Base-by-base conservation (phyloP, 1,139 yeast species). In the Blastobotrys proliferans region DNA sequence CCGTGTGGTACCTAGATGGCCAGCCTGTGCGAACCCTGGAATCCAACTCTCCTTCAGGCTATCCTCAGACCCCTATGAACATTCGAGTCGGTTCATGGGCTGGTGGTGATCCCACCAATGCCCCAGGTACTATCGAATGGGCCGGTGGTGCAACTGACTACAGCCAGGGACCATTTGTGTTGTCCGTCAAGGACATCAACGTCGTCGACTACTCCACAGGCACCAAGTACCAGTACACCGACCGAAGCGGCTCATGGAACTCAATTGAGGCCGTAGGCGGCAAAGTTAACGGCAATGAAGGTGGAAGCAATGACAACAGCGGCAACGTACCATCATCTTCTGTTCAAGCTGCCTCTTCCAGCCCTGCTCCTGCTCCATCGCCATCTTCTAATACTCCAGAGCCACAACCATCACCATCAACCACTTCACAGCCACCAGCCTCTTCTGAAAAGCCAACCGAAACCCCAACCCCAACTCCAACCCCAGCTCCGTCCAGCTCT, bases 191-290 rank as follows among this genome's bases (percentile, higher is more conserved):
- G 56, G 69, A 74, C 2, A 57, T 86, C 32, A 63, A 73, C 35
- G 84, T 83, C 16, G 67, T 78, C 17, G 95, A 88, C 64, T 88
- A 87, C 62, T 86, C 95, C 2, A 72, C 86, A 17, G 96, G 96
- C 35, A 56, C 72, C 1, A 70, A 73, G 49, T 87, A 88, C 62
- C 58, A 67, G 32, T 87, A 86, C 62, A 60, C 70, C 39, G 92
- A 79, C 58, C 66, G 70, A 36, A 60, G 80, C 14, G 95, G 95
- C 35, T 55, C 64, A 26, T 82, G 86, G 84, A 59, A 70, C 34
- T 80, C 90, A 6, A 83, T 87, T 51, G 60, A 70, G 30, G 79
- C 92, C 27, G 66, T 68, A 30, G 75, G 70, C 54, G 95, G 94
- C 47, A 57, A 66, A 42, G 72, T 84, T 35, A 72, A 79, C 55